Conservation (phyloP, 495 filamentous ascomycete species). For the Chaetomium fimeti region DNA sequence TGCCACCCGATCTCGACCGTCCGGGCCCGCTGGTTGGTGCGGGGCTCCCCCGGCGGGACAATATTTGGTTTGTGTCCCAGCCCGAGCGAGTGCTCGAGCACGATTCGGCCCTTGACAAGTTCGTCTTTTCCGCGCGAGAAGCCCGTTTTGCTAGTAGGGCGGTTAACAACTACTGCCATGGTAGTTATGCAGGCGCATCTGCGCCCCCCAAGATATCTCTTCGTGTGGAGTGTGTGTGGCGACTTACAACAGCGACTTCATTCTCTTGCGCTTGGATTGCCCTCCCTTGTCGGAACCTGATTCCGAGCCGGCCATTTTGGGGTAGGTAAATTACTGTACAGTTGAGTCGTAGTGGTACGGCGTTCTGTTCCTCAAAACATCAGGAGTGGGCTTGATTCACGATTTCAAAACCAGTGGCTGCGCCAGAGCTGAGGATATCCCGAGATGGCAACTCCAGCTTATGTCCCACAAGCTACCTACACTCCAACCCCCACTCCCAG, state of each 20-base stretch:
- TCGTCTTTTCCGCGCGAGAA: slow-evolving; percentile 32
- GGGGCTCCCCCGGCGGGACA: slow-evolving; percentile 37
- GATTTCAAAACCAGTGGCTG: neutral
- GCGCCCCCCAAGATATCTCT: neutral
- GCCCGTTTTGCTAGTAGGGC: slow-evolving; percentile 22
- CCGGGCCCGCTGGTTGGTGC: slow-evolving; percentile 32
- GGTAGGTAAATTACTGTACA: neutral
- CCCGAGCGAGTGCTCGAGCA: slow-evolving; percentile 42
- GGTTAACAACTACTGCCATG: neutral
- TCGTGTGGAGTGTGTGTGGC: no score
- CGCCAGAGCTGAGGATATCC: slow-evolving; percentile 10
- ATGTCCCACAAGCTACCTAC: no score
- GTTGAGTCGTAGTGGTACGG: neutral
- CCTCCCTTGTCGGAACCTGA: slow-evolving; percentile 10
- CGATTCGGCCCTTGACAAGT: slow-evolving; percentile 40
- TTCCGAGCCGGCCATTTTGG: slow-evolving; percentile 12
- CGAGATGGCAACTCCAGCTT: neutral
- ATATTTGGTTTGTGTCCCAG: slow-evolving; percentile 45
- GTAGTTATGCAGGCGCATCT: neutral
- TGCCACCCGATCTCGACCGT: slow-evolving; percentile 49
- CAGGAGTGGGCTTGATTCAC: neutral
- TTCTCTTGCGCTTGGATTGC: slow-evolving; percentile 20
- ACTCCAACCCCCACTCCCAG: slow-evolving; percentile 7
- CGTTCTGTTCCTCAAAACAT: neutral
- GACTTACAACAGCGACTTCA: slow-evolving; percentile 30